Evolutionary conservation across 2,329 filamentous ascomycete genomes (phyloP).

Genomic region (Arthrobotrys iridis): DNA sequence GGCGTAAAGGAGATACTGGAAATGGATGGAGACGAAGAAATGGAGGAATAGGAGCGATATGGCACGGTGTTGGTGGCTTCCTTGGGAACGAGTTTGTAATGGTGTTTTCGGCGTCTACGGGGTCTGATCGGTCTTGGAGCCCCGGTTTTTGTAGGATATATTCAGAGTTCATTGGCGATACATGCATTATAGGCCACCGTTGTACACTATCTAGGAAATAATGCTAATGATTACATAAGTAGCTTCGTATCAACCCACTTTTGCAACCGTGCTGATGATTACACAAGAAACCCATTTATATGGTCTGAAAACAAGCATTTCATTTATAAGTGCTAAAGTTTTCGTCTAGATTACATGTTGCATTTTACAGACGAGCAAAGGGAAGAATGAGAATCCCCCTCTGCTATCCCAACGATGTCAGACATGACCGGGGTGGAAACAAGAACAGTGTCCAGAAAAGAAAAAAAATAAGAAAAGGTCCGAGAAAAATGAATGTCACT

Average conservation of each 20-base stretch:
- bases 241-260: not conserved
- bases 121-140: too few species aligned
- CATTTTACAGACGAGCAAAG: slow-evolving; percentile 3
- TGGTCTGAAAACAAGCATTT: slow-evolving; percentile 53
- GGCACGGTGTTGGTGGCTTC: not conserved
- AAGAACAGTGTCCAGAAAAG: slow-evolving; percentile 6
- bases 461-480: slow-evolving; percentile 26
- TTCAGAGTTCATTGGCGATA: slow-evolving; percentile 2
- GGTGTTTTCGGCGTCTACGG: not conserved
- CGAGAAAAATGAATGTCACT: slow-evolving; percentile 50
- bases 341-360: slow-evolving; percentile 55
- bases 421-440: slow-evolving; percentile 43
- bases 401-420: slow-evolving; percentile 42
- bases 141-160: not conserved
- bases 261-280: too few species aligned
- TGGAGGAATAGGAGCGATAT: slow-evolving; percentile 12
- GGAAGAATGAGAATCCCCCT: not conserved
- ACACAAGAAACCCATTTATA: not conserved
- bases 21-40: slow-evolving; percentile 36
- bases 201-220: too few species aligned
- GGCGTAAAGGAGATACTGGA: slow-evolving; percentile 49
- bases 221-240: too few species aligned
- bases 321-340: slow-evolving; percentile 38
- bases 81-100: not conserved
- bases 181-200: not conserved